A percentile compares a stretch with the other conserved stretches of the same genome.
Evolutionary conservation across 2,329 filamentous ascomycete genomes (phyloP).

Genomic region (Geosmithia putterillii): DNA sequence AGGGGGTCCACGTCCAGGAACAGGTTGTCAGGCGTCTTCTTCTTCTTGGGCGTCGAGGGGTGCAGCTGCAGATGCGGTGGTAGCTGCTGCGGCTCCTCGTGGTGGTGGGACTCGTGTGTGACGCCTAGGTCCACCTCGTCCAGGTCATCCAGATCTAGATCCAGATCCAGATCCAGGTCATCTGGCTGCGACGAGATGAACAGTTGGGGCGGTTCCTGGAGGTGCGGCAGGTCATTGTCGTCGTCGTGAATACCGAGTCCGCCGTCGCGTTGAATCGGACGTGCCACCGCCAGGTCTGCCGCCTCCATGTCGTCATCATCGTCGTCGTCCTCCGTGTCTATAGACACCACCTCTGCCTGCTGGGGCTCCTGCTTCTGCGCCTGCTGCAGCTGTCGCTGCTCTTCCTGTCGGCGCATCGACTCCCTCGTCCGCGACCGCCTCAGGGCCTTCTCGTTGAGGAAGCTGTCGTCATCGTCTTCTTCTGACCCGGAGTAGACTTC

Average conservation of each 20-base stretch:
- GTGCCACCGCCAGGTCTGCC: not conserved
- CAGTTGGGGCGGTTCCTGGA: no score
- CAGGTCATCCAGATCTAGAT: no score
- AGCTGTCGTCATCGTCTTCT: not conserved
- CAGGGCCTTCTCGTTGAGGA: not conserved
- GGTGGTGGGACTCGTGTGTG: no score
- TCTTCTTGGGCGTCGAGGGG: not conserved
- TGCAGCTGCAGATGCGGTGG: not conserved
- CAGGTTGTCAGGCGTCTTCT: not conserved
- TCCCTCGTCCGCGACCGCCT: not conserved
- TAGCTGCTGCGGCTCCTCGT: no score
- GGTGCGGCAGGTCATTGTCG: no score
- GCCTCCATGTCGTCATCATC: not conserved
- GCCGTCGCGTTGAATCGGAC: not conserved
- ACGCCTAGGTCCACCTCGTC: no score
- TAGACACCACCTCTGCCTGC: not conserved
- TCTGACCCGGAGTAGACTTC: constrained; percentile 5
- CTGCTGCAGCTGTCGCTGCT: not conserved
- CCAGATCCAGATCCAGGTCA: no score
- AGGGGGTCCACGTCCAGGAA: not conserved
- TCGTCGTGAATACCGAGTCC: no score
- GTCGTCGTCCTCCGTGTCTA: not conserved
- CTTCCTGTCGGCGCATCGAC: not conserved
- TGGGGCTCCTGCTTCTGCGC: not conserved
- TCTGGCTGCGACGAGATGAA: no score